A percentile compares a stretch with the other conserved stretches of the same genome.
Evolutionary conservation across 2,329 filamentous ascomycete genomes (phyloP).

Genomic region (Paecilomyces sp.): DNA sequence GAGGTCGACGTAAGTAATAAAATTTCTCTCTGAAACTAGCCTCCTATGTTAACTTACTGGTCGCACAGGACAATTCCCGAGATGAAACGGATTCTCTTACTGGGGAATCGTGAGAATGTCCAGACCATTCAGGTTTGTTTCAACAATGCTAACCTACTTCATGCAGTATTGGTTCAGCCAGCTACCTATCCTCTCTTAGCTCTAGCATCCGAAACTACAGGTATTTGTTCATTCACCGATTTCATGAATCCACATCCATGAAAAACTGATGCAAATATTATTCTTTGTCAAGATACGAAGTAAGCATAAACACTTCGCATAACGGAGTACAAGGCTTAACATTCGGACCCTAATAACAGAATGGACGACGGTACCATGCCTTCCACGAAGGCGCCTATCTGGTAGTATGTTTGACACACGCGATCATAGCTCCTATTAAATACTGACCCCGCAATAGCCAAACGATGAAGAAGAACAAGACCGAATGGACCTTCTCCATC

Average conservation of each 20-base stretch:
- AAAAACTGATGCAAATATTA: too few species aligned
- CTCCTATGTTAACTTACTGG: background rate
- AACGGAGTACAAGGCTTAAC: background rate
- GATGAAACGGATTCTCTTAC: background rate
- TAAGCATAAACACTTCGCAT: background rate
- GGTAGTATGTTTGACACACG: conserved; percentile 6
- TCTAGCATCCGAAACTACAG: conserved; percentile 8
- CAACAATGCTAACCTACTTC: background rate
- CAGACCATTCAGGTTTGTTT: background rate
- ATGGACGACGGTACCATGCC: conserved; percentile 17
- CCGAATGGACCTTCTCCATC: background rate
- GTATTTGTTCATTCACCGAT: background rate
- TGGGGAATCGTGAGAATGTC: background rate
- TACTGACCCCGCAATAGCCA: background rate
- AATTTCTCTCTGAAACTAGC: too few species aligned
- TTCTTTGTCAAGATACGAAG: conserved; percentile 4
- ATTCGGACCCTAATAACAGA: conserved; percentile 5
- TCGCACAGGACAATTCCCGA: background rate
- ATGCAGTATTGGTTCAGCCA: conserved; percentile 3
- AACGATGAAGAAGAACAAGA: conserved; percentile 1
- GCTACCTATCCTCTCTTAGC: conserved; percentile 4
- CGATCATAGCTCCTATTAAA: background rate
- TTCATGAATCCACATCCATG: too few species aligned
- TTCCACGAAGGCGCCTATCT: conserved; percentile 16
- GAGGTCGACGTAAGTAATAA: conserved; percentile 3